These are phyloP conservation scores for Pythium sukuiense DNA, from an alignment of 352 stramenopile species.

Conservation along the genomic window DNA sequence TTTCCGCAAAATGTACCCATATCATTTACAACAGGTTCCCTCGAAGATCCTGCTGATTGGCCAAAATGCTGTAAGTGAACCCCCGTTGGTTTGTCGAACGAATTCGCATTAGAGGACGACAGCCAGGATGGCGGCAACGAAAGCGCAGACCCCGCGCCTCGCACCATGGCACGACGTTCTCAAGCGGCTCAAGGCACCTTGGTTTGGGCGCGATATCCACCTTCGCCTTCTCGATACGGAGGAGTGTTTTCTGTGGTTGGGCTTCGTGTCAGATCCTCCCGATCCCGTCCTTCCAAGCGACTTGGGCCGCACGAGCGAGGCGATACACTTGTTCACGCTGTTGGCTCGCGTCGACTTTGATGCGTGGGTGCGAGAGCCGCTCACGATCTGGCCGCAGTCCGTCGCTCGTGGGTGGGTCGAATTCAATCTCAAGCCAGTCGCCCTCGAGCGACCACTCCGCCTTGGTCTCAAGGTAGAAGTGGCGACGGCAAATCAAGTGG, in stretches of 20 bases:
- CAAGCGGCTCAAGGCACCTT: neutral
- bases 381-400: constrained; percentile 2
- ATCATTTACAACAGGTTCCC: too few species aligned
- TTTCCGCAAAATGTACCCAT: too few species aligned
- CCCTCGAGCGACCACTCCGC: neutral
- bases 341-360: constrained; percentile 12
- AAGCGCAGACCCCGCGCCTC: neutral
- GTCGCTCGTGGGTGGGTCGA: neutral
- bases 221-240: neutral
- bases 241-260: neutral
- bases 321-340: neutral
- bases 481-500: neutral
- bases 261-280: neutral
- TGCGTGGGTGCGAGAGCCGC: constrained; percentile 11
- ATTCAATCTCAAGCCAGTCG: neutral
- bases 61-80: too few species aligned
- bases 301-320: constrained; percentile 1
- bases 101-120: neutral
- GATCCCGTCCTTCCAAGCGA: neutral
- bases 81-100: neutral
- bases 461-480: neutral
- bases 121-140: neutral
- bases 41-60: too few species aligned
- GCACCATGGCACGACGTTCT: neutral
- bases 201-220: neutral